These are phyloP conservation scores for Kodamaea sp. DNA, from an alignment of 1,139 yeast genomes.

Conservation along the genomic window DNA sequence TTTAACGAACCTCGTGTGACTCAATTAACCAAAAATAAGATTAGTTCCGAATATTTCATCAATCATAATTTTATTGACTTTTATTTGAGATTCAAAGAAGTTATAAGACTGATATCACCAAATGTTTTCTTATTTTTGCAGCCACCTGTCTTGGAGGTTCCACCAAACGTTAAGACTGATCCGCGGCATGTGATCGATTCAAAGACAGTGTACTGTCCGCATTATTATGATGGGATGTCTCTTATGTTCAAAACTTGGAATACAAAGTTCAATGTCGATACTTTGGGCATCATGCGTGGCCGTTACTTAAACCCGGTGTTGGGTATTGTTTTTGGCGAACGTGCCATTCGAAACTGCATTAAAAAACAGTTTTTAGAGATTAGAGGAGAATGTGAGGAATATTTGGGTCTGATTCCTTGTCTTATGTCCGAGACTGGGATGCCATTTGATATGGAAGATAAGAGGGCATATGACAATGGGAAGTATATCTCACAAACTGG, in stretches of 20 bases:
- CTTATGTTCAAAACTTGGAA: slow-evolving; percentile 87
- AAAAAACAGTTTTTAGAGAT: slow-evolving; percentile 63
- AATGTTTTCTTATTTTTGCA: slow-evolving; percentile 64
- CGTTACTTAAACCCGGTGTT: slow-evolving; percentile 70
- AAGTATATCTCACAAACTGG: slow-evolving; percentile 68
- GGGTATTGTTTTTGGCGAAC: slow-evolving; percentile 77
- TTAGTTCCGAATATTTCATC: slow-evolving; percentile 59
- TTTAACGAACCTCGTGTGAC: not conserved
- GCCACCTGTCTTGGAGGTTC: slow-evolving; percentile 78
- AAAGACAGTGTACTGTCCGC: slow-evolving; percentile 75
- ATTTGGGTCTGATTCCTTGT: slow-evolving; percentile 65
- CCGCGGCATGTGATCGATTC: slow-evolving; percentile 50
- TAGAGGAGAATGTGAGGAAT: slow-evolving; percentile 54
- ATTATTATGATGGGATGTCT: slow-evolving; percentile 91
- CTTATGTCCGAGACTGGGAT: slow-evolving; percentile 93
- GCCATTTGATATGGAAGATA: slow-evolving; percentile 91
- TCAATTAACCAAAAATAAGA: slow-evolving; percentile 13
- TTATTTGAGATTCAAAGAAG: slow-evolving; percentile 47
- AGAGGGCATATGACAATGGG: slow-evolving; percentile 61
- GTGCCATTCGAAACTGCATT: slow-evolving; percentile 69
- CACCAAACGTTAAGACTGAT: slow-evolving; percentile 63
- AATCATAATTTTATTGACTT: slow-evolving; percentile 60
- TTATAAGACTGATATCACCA: slow-evolving; percentile 44
- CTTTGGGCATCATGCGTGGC: slow-evolving; percentile 84
- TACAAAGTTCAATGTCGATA: slow-evolving; percentile 73